A percentile compares a stretch with the other conserved stretches of the same genome.
Conservation (phyloP, 2,329 filamentous ascomycete genomes). For the Phaeophleospora eucalypticola region DNA sequence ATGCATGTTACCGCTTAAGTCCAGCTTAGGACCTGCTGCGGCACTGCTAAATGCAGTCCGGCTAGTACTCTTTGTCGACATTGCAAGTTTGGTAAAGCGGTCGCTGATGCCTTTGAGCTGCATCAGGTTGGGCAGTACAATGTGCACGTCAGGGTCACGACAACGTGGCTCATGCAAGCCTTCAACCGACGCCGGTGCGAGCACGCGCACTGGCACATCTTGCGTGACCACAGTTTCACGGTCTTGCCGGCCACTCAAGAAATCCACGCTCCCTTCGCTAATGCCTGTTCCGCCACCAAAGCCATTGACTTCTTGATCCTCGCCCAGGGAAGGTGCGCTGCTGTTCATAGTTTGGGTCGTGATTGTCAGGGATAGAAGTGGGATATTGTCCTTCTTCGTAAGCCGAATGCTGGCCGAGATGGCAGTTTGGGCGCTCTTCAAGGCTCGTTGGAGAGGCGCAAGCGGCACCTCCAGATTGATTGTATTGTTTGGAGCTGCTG, state of each 20-base stretch:
- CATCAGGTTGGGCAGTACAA: conserved; percentile 78
- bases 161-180: conserved; percentile 90
- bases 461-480: conserved; percentile 96
- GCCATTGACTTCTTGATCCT: conserved; percentile 34
- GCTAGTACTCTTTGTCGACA: conserved; percentile 35
- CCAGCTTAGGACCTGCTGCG: conserved; percentile 59
- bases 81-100: conserved; percentile 82
- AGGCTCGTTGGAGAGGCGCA: conserved; percentile 80
- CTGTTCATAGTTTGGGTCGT: conserved; percentile 65
- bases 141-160: conserved; percentile 88
- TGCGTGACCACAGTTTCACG: conserved; percentile 92
- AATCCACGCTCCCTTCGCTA: conserved; percentile 26
- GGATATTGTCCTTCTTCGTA: conserved; percentile 86
- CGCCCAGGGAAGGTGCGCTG: conserved; percentile 37
- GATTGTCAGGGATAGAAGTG: conserved; percentile 85
- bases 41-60: conserved; percentile 34
- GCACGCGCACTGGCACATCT: conserved; percentile 89
- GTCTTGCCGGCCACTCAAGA: conserved; percentile 58
- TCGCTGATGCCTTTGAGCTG: conserved; percentile 94
- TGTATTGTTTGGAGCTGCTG: conserved; percentile 73
- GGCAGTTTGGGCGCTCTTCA: conserved; percentile 80
- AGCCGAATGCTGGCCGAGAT: conserved; percentile 79
- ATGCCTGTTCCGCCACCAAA: conserved; percentile 17
- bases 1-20: conserved; percentile 91
- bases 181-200: conserved; percentile 78